Percentiles rank a stretch among this genome's conserved stretches.
Conservation (phyloP, 306 rosid genomes). For the Trifolium repens region DNA sequence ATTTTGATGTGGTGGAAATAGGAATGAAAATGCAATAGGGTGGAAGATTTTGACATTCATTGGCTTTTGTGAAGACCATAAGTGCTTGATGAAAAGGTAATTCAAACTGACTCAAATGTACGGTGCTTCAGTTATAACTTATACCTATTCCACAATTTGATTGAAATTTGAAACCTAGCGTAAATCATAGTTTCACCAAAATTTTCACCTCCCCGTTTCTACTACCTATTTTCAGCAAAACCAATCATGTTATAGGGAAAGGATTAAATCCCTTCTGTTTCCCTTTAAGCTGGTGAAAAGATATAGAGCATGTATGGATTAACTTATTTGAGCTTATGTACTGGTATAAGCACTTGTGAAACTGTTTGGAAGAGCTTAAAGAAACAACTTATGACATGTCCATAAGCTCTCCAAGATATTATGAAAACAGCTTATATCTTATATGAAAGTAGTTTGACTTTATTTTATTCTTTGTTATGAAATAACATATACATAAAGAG, state of each 20-base stretch:
- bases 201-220: constrained; percentile 6
- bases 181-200: background rate
- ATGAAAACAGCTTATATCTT: background rate
- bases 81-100: background rate
- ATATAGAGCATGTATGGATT: background rate
- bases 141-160: background rate
- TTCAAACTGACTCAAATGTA: background rate
- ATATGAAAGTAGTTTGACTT: background rate
- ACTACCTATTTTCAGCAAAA: constrained; percentile 16
- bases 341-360: background rate
- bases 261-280: background rate
- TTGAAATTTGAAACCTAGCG: background rate
- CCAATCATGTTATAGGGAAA: background rate
- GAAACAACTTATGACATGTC: background rate
- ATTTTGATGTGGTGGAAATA: too few relatives aligned
- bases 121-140: background rate
- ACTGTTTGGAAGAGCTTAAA: background rate
- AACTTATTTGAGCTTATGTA: background rate
- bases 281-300: background rate
- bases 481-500: background rate
- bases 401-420: background rate
- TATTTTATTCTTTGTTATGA: background rate
- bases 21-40: background rate
- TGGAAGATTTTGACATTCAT: background rate
- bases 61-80: background rate